phyloP scores from a whole-genome alignment of 305 asterid genomes.

The Fraxinus latifolia region DNA sequence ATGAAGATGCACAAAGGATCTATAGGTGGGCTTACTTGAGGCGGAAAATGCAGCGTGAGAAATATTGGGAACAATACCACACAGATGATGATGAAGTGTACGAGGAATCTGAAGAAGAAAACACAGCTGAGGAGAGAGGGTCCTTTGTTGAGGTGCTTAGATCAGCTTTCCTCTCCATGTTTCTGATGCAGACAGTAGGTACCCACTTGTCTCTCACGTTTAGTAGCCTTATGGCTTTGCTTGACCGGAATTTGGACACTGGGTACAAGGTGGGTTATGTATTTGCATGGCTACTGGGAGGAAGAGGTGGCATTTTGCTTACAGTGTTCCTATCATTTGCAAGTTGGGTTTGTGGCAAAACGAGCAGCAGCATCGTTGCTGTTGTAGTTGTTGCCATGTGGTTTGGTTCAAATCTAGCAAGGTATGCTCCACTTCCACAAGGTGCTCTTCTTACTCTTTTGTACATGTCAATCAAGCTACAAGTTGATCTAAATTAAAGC shows the following conservation, averaged over 20 bases:
- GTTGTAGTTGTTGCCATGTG: conserved; percentile 68
- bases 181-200: conserved; percentile 74
- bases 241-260: conserved; percentile 61
- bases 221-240: conserved; percentile 66
- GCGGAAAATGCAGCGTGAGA: conserved; percentile 54
- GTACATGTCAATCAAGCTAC: conserved; percentile 84
- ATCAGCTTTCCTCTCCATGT: conserved; percentile 61
- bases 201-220: conserved; percentile 54
- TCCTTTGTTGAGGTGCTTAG: conserved; percentile 64
- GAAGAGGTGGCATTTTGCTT: conserved; percentile 69
- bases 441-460: conserved; percentile 83
- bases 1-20: conserved; percentile 48
- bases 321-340: conserved; percentile 62
- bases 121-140: conserved; percentile 44
- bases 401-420: conserved; percentile 71
- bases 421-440: conserved; percentile 70
- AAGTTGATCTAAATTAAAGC: conserved; percentile 53
- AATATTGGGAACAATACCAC: conserved; percentile 39
- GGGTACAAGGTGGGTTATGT: conserved; percentile 78
- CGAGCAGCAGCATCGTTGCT: conserved; percentile 67
- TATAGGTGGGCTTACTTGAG: conserved; percentile 64
- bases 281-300: conserved; percentile 72
- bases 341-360: conserved; percentile 87
- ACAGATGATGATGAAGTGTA: conserved; percentile 39
- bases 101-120: conserved; percentile 33